These are phyloP conservation scores for Alternaria triticimaculans DNA, from an alignment of 2,329 filamentous ascomycete species.

Conservation along the genomic window DNA sequence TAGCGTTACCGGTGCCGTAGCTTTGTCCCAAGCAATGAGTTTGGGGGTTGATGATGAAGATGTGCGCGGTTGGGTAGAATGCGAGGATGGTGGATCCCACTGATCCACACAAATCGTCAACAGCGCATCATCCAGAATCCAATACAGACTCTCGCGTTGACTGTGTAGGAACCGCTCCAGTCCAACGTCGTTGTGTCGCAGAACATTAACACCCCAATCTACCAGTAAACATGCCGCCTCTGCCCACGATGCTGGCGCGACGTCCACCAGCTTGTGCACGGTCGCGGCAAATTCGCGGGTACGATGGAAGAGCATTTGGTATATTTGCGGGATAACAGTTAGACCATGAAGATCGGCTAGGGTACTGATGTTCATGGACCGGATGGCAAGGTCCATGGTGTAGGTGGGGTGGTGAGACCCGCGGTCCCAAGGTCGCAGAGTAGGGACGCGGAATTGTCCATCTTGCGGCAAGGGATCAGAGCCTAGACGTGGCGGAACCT, in stretches of 20 bases:
- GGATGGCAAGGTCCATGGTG: background rate
- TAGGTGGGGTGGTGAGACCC: background rate
- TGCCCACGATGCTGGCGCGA: conserved; percentile 9
- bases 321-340: conserved; percentile 4
- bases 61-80: background rate
- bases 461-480: background rate
- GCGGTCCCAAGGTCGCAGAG: background rate
- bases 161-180: conserved; percentile 19
- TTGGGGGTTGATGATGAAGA: background rate
- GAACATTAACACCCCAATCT: conserved; percentile 11
- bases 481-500: background rate
- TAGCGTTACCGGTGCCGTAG: background rate
- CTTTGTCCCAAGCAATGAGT: conserved; percentile 7
- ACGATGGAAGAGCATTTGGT: conserved; percentile 11
- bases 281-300: conserved; percentile 13
- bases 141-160: conserved; percentile 23
- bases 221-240: conserved; percentile 12
- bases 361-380: conserved; percentile 6
- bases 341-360: conserved; percentile 3
- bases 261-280: conserved; percentile 7
- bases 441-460: background rate
- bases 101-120: conserved; percentile 17
- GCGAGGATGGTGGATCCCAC: conserved; percentile 13
- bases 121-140: conserved; percentile 22
- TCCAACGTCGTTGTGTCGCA: conserved; percentile 5